phyloP scores from a whole-genome alignment of 352 stramenopile species.

The Phytophthora nicotianae region DNA sequence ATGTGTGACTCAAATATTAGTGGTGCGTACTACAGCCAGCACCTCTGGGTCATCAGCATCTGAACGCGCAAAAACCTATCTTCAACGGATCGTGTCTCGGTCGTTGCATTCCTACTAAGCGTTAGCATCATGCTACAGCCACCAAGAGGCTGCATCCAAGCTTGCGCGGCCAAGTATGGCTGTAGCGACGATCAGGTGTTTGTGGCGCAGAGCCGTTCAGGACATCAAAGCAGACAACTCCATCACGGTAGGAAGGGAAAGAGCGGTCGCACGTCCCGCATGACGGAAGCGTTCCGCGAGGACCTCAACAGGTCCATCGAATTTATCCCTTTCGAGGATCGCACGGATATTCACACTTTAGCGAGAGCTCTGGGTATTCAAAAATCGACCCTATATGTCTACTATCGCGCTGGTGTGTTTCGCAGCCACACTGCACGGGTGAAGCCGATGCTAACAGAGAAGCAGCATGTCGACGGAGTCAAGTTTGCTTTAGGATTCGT shows the following conservation, averaged over 20 bases:
- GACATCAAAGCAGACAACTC: not conserved
- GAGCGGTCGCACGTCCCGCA: not conserved
- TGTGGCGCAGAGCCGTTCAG: not conserved
- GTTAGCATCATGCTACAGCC: not conserved
- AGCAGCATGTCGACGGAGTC: not conserved
- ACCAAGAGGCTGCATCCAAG: not conserved
- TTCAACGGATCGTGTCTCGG: too few relatives aligned
- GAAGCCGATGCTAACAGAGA: not conserved
- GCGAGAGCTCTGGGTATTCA: not conserved
- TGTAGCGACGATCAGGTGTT: not conserved
- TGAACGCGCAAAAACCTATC: too few relatives aligned
- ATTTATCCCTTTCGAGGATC: not conserved
- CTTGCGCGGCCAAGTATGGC: not conserved
- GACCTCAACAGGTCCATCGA: not conserved
- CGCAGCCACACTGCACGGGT: not conserved
- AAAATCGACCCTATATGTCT: not conserved
- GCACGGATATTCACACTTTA: not conserved
- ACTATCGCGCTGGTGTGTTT: not conserved
- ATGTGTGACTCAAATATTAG: too few relatives aligned
- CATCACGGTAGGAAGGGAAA: not conserved
- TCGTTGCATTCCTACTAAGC: not conserved
- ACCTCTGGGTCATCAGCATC: too few relatives aligned
- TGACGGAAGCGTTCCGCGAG: not conserved
- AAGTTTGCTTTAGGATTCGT: not conserved
- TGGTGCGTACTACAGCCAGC: too few relatives aligned